Conservation (phyloP, 1,284 basidiomycete species). For the Sphagnurus paluster region DNA sequence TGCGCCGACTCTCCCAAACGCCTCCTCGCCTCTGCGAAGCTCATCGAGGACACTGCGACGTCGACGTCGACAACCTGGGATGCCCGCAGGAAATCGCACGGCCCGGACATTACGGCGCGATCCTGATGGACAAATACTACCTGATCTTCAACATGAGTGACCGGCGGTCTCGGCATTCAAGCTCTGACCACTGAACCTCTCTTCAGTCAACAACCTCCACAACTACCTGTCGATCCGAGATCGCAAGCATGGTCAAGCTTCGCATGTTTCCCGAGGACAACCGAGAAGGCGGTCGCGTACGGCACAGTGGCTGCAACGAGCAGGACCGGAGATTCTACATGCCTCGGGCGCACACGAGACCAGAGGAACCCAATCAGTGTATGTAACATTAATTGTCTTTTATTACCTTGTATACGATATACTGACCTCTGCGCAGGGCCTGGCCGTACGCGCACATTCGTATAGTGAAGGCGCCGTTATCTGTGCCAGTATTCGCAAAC, state of each 20-base stretch:
- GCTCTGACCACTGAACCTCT: background rate
- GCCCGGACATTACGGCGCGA: constrained; percentile 86
- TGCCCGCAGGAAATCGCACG: constrained; percentile 97
- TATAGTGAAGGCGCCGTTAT: constrained; percentile 85
- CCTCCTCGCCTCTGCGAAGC: constrained; percentile 74
- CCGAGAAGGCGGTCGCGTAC: constrained; percentile 90
- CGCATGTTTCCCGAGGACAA: constrained; percentile 85
- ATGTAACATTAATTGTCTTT: constrained; percentile 11
- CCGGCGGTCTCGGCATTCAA: constrained; percentile 29
- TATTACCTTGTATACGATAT: background rate
- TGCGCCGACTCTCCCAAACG: constrained; percentile 87
- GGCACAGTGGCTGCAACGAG: constrained; percentile 93
- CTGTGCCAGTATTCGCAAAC: constrained; percentile 94
- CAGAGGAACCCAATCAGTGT: constrained; percentile 85
- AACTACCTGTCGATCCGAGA: constrained; percentile 79
- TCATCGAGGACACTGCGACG: constrained; percentile 83
- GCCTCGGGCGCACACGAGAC: constrained; percentile 89
- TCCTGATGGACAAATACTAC: constrained; percentile 94
- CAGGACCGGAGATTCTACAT: constrained; percentile 96
- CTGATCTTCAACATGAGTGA: constrained; percentile 80
- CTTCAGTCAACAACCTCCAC: constrained; percentile 81
- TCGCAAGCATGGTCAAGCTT: constrained; percentile 97
- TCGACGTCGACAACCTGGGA: constrained; percentile 93
- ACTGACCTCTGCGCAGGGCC: constrained; percentile 47
- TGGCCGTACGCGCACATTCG: constrained; percentile 88